A percentile compares a stretch with the other conserved stretches of the same genome.
Conservation (phyloP, 768 basidiomycete species). For the Mycena indigotica region DNA sequence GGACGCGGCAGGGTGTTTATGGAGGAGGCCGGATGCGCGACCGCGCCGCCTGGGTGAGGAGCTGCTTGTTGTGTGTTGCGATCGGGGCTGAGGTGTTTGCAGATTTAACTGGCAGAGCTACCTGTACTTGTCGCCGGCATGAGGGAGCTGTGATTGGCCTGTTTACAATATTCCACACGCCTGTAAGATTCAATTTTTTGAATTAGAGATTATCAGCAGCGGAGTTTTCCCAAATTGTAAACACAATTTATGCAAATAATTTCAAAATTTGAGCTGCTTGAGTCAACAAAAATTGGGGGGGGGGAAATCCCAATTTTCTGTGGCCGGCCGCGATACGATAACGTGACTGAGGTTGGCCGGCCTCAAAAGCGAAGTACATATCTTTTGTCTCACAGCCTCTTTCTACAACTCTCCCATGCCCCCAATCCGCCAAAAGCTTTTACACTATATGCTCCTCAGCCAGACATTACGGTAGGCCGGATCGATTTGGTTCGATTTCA, state of each 20-base stretch:
- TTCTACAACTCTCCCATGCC: not conserved
- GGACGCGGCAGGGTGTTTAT: too few species aligned
- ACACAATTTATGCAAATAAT: not conserved
- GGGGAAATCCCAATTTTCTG: not conserved
- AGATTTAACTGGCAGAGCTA: too few species aligned
- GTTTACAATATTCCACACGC: too few species aligned
- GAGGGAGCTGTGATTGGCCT: too few species aligned
- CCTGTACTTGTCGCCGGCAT: too few species aligned
- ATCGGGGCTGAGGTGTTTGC: too few species aligned
- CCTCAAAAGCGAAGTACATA: not conserved
- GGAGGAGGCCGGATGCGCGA: too few species aligned
- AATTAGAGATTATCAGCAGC: not conserved
- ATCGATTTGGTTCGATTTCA: too few species aligned
- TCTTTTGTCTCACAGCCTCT: not conserved
- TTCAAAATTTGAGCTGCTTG: not conserved
- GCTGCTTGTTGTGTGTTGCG: too few species aligned
- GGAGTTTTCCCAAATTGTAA: not conserved
- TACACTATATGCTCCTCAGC: not conserved
- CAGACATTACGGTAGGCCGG: too few species aligned
- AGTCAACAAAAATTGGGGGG: not conserved
- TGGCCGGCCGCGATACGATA: not conserved
- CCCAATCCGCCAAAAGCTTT: not conserved
- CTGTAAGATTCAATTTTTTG: too few species aligned
- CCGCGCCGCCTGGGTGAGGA: too few species aligned
- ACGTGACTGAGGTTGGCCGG: not conserved